Evolutionary conservation across 2,329 filamentous ascomycete species (phyloP).

Genomic region (Paraphaeosphaeria sporulosa): DNA sequence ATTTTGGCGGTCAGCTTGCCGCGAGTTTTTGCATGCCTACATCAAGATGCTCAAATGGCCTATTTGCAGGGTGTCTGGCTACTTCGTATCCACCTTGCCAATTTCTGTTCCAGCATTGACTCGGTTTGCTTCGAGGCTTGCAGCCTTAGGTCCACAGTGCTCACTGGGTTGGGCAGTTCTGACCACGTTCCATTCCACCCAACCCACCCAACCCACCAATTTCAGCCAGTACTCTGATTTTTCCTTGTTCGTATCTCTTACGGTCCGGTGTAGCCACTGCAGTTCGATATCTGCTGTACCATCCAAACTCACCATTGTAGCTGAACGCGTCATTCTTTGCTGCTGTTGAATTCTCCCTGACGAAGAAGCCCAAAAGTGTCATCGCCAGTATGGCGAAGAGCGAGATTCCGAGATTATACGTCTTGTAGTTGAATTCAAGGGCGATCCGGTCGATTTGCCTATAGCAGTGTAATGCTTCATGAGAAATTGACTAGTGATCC

Average conservation of each 20-base stretch:
- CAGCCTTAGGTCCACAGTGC: too few species aligned
- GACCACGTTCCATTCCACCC: too few species aligned
- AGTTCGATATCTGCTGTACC: not conserved
- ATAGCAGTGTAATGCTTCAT: not conserved
- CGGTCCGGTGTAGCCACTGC: not conserved
- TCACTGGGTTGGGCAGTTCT: too few species aligned
- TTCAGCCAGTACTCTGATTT: too few species aligned
- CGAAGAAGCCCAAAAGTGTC: not conserved
- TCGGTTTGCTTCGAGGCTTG: too few species aligned
- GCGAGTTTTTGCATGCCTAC: too few species aligned
- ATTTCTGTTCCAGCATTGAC: too few species aligned
- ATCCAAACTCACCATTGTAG: conserved; percentile 9
- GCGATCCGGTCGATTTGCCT: not conserved
- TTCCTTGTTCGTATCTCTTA: not conserved
- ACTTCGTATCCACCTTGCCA: too few species aligned
- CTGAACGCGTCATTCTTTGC: not conserved
- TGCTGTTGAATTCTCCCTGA: not conserved
- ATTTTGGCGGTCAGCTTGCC: too few species aligned
- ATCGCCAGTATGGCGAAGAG: not conserved
- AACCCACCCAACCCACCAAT: too few species aligned
- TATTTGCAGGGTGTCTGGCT: too few species aligned
- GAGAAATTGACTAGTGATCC: not conserved
- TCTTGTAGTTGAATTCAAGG: conserved; percentile 6
- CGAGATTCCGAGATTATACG: not conserved
- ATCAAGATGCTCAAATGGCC: too few species aligned